These are phyloP conservation scores for Purpureocillium lavendulum DNA, from an alignment of 2,329 filamentous ascomycete species.

Conservation along the genomic window DNA sequence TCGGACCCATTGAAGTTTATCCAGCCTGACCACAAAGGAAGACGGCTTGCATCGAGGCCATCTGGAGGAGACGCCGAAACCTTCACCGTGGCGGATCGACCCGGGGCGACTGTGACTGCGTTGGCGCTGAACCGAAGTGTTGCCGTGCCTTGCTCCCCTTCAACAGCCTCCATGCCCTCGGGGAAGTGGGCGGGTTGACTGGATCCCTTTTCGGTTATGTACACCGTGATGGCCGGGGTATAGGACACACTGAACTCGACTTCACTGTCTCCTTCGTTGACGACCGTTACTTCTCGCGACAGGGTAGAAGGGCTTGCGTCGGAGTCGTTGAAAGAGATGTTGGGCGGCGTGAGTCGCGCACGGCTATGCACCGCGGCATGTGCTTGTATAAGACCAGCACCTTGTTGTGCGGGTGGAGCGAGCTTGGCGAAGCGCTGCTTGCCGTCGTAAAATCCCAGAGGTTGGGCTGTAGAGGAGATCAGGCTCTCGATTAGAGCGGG, in stretches of 20 bases:
- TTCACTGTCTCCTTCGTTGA: too few species aligned
- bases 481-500: slow-evolving; percentile 39
- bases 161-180: too few species aligned
- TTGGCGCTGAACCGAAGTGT: slow-evolving; percentile 31
- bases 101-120: slow-evolving; percentile 33
- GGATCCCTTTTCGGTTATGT: too few species aligned
- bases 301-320: slow-evolving; percentile 29
- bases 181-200: too few species aligned
- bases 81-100: slow-evolving; percentile 32
- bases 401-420: slow-evolving; percentile 52
- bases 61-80: slow-evolving; percentile 34
- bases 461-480: slow-evolving; percentile 40
- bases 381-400: slow-evolving; percentile 50
- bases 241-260: too few species aligned
- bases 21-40: slow-evolving; percentile 34
- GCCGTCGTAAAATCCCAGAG: slow-evolving; percentile 38
- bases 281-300: too few species aligned
- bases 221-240: too few species aligned
- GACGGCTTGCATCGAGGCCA: slow-evolving; percentile 22
- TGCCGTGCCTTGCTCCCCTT: slow-evolving; percentile 22
- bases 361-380: slow-evolving; percentile 47
- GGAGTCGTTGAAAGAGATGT: slow-evolving; percentile 55
- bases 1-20: slow-evolving; percentile 30
- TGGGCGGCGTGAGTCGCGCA: slow-evolving; percentile 43
- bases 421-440: slow-evolving; percentile 20